phyloP scores from a whole-genome alignment of 2,329 filamentous ascomycete genomes.

The Diplodia corticola region DNA sequence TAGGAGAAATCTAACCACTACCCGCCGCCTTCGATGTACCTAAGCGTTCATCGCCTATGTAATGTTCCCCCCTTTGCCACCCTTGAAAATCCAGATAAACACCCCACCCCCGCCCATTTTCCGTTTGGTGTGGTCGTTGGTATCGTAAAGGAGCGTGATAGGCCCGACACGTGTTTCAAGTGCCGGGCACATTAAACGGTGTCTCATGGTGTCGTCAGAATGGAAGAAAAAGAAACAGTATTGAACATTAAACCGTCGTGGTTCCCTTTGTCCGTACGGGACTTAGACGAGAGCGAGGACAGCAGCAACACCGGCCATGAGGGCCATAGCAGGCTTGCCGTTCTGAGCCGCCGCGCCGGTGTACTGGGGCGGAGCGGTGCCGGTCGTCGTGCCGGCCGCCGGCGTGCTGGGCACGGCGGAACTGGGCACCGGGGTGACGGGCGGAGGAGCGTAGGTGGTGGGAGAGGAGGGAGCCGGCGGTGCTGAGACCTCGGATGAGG shows the following conservation, averaged over 20 bases:
- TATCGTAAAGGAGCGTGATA: conserved; percentile 7
- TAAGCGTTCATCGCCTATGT: too few relatives aligned
- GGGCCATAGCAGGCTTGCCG: neutral
- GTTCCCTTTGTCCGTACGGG: neutral
- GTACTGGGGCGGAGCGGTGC: neutral
- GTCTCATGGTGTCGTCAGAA: neutral
- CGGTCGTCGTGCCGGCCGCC: neutral
- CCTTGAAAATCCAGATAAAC: too few relatives aligned
- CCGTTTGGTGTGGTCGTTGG: neutral
- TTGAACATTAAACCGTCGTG: neutral
- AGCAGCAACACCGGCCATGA: conserved; percentile 4
- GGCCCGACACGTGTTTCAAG: neutral
- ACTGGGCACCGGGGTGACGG: too few relatives aligned
- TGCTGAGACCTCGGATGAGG: neutral
- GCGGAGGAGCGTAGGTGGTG: neutral
- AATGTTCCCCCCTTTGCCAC: too few relatives aligned
- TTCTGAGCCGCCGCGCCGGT: neutral
- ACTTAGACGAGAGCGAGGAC: neutral
- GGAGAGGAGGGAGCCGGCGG: neutral
- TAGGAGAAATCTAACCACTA: too few relatives aligned
- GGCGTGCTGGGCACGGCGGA: neutral
- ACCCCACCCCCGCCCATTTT: too few relatives aligned
- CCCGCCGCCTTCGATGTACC: too few relatives aligned
- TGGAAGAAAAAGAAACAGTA: neutral
- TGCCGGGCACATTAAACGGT: neutral